A percentile compares a stretch with the other conserved stretches of the same genome.
Evolutionary conservation across 805 yeast species (phyloP).

Genomic region (Kluyveromyces nonfermentans): DNA sequence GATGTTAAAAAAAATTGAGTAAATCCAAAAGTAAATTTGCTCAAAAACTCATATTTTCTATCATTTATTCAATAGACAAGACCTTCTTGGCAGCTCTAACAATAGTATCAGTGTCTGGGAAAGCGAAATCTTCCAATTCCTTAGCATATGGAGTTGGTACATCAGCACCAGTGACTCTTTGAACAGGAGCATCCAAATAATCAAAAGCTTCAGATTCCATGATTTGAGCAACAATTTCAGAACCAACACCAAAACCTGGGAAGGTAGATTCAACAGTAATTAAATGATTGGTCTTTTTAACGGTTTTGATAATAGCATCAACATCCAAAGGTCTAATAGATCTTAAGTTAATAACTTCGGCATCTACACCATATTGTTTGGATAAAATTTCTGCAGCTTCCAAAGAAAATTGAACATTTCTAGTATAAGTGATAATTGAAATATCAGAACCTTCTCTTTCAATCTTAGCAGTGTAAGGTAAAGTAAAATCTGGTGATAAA

Average conservation of each 20-base stretch:
- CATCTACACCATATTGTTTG: conserved; percentile 77
- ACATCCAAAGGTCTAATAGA: conserved; percentile 94
- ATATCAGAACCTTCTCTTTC: conserved; percentile 90
- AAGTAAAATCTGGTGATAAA: conserved; percentile 73
- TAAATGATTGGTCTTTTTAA: conserved; percentile 94
- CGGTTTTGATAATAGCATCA: conserved; percentile 72
- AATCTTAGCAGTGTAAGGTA: conserved; percentile 91
- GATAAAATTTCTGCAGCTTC: conserved; percentile 85
- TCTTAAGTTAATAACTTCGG: conserved; percentile 92
- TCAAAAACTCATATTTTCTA: neutral
- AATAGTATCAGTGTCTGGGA: conserved; percentile 92
- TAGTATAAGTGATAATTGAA: conserved; percentile 82
- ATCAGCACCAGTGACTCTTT: conserved; percentile 98
- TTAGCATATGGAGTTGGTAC: conserved; percentile 98
- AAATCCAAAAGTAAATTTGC: neutral
- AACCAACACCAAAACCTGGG: conserved; percentile 98
- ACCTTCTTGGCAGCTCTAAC: conserved; percentile 80
- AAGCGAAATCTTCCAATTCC: conserved; percentile 94
- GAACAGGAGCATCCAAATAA: conserved; percentile 96
- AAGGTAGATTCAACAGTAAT: conserved; percentile 94
- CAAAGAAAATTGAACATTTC: conserved; percentile 78
- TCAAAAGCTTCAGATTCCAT: conserved; percentile 99
- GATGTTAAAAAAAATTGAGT: neutral
- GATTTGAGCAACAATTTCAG: conserved; percentile 94
- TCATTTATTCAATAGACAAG: conserved; percentile 45